Percentiles rank a stretch among this genome's conserved stretches.
These are phyloP conservation scores for Boletus rubropictus DNA, from an alignment of 768 basidiomycete genomes.

Conservation along the genomic window DNA sequence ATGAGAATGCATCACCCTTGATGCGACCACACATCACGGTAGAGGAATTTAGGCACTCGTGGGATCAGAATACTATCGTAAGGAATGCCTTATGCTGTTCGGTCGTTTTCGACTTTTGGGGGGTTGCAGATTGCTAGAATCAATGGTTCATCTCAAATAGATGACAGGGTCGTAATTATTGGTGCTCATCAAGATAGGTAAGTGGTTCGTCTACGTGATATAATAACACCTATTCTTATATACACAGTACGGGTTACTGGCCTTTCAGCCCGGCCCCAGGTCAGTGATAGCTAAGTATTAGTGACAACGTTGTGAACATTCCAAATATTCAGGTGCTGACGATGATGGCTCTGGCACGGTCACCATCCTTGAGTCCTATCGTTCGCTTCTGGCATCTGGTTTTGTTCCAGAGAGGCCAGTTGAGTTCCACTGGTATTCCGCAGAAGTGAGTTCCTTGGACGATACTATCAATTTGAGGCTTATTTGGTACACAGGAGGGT, in stretches of 20 bases:
- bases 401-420: slow-evolving; percentile 39
- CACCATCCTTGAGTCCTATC: slow-evolving; percentile 41
- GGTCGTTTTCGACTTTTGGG: neutral
- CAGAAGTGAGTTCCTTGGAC: slow-evolving; percentile 28
- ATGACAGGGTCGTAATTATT: slow-evolving; percentile 63
- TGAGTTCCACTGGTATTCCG: slow-evolving; percentile 48
- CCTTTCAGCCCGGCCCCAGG: slow-evolving; percentile 76
- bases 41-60: slow-evolving; percentile 69
- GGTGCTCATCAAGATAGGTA: slow-evolving; percentile 84
- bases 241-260: slow-evolving; percentile 63
- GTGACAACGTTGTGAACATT: neutral
- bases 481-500: slow-evolving; percentile 45
- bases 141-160: slow-evolving; percentile 58
- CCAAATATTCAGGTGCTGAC: slow-evolving; percentile 35
- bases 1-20: slow-evolving; percentile 50
- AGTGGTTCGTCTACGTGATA: neutral
- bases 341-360: slow-evolving; percentile 43
- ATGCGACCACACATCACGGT: slow-evolving; percentile 56
- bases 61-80: slow-evolving; percentile 82
- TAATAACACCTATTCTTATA: neutral
- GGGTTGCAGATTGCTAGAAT: slow-evolving; percentile 61
- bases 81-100: slow-evolving; percentile 18
- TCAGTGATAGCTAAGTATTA: slow-evolving; percentile 22
- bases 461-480: neutral
- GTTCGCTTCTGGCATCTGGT: slow-evolving; percentile 36